phyloP scores from a whole-genome alignment of 78 protist genomes.

The Guillardia theta region DNA sequence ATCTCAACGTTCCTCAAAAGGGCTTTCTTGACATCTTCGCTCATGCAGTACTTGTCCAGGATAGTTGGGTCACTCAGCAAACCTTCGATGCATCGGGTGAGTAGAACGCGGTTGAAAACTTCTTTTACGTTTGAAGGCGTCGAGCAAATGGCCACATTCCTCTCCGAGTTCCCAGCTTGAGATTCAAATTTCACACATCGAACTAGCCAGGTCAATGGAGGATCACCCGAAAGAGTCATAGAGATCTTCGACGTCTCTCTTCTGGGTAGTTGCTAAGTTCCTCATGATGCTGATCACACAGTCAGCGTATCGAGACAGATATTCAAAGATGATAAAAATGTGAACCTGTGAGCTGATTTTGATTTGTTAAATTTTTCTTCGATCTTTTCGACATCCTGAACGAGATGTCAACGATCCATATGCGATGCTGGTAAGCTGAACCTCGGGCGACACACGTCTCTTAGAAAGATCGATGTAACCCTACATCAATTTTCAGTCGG shows the following conservation, averaged over 20 bases:
- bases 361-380: constrained; percentile 88
- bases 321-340: not conserved
- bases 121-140: constrained; percentile 75
- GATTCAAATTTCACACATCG: too few species aligned
- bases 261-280: constrained; percentile 73
- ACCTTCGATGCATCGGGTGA: too few species aligned
- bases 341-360: constrained; percentile 67
- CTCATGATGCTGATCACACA: constrained; percentile 71
- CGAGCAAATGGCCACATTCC: constrained; percentile 86
- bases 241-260: constrained; percentile 59
- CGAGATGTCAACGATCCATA: not conserved
- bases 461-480: constrained; percentile 97
- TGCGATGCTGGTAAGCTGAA: too few species aligned
- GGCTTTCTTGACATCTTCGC: not conserved
- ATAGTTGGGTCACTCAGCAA: not conserved
- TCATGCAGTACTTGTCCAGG: not conserved
- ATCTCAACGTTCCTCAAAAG: constrained; percentile 71
- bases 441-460: constrained; percentile 89
- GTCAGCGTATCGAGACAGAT: not conserved
- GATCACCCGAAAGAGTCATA: constrained; percentile 72
- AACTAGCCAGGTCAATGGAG: too few species aligned
- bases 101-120: not conserved
- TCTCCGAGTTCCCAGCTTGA: constrained; percentile 92
- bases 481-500: not conserved
- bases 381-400: constrained; percentile 49